Conservation (phyloP, 805 yeast species). For the Kazachstania bromeliacearum region DNA sequence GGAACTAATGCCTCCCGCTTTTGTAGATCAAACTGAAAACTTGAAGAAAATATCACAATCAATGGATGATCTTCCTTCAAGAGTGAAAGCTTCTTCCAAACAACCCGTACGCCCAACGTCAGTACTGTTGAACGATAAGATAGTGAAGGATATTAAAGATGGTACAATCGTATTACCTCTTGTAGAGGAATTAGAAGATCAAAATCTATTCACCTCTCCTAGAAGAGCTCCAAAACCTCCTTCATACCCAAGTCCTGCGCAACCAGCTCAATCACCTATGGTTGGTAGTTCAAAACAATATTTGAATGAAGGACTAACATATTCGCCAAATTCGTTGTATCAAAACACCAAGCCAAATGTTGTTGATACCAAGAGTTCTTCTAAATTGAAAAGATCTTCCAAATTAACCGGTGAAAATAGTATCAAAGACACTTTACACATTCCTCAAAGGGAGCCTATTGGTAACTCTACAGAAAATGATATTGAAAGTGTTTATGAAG, state of each 20-base stretch:
- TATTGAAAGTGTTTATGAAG: conserved; percentile 3
- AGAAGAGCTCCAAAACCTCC: conserved; percentile 70
- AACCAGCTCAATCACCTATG: conserved; percentile 29
- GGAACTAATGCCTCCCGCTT: conserved; percentile 36
- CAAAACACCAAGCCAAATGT: conserved; percentile 10
- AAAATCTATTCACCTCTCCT: conserved; percentile 47
- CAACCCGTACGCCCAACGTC: conserved; percentile 10
- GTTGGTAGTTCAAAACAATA: conserved; percentile 1
- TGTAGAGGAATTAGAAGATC: conserved; percentile 8
- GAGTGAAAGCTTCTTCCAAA: not conserved
- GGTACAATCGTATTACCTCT: conserved; percentile 3
- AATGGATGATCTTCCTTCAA: conserved; percentile 14
- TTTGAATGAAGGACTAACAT: conserved; percentile 5
- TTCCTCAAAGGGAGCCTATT: too few relatives aligned
- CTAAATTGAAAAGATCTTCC: too few relatives aligned
- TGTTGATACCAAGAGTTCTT: too few relatives aligned
- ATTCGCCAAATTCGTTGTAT: conserved; percentile 22
- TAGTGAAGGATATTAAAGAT: conserved; percentile 4
- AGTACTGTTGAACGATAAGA: conserved; percentile 10
- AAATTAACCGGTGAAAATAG: too few relatives aligned
- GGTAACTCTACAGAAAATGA: not conserved
- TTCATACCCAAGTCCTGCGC: conserved; percentile 35
- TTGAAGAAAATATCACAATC: conserved; percentile 17
- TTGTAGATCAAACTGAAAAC: conserved; percentile 13
- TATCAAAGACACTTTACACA: too few relatives aligned